Conservation (phyloP, 352 stramenopile species). For the Phytopythium boreale region DNA sequence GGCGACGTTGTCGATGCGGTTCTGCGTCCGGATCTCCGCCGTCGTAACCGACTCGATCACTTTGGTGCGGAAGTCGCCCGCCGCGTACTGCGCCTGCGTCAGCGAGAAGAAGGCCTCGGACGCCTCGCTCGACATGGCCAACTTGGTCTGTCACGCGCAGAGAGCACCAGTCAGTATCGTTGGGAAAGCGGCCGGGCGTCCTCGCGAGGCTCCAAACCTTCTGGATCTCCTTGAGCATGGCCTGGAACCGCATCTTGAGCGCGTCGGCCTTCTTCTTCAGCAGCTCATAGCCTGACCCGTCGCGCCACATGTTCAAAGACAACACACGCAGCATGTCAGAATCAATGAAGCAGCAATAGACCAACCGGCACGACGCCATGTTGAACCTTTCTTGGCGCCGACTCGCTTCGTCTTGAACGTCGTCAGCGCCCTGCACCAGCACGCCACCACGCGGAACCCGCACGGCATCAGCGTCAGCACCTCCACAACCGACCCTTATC, state of each 20-base stretch:
- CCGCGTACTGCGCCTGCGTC: conserved; percentile 98
- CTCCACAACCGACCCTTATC: background rate
- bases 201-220: conserved; percentile 51
- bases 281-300: conserved; percentile 66
- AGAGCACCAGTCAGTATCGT: background rate
- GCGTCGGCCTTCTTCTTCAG: conserved; percentile 99
- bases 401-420: conserved; percentile 83
- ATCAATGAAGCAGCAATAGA: no score
- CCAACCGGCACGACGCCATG: no score
- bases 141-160: conserved; percentile 62
- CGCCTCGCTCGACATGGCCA: conserved; percentile 87
- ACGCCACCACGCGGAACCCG: background rate
- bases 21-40: conserved; percentile 94
- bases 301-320: background rate
- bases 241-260: conserved; percentile 95
- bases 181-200: background rate
- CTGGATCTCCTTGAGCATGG: conserved; percentile 85
- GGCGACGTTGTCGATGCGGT: conserved; percentile 98
- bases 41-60: conserved; percentile 96
- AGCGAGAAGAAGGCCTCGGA: conserved; percentile 97
- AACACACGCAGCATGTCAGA: no score
- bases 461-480: background rate
- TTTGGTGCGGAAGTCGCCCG: conserved; percentile 96
- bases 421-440: conserved; percentile 67
- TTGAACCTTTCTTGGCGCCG: conserved; percentile 87